Base-by-base conservation (phyloP, 345 rosid genomes). In the Lepidium aucheri region DNA sequence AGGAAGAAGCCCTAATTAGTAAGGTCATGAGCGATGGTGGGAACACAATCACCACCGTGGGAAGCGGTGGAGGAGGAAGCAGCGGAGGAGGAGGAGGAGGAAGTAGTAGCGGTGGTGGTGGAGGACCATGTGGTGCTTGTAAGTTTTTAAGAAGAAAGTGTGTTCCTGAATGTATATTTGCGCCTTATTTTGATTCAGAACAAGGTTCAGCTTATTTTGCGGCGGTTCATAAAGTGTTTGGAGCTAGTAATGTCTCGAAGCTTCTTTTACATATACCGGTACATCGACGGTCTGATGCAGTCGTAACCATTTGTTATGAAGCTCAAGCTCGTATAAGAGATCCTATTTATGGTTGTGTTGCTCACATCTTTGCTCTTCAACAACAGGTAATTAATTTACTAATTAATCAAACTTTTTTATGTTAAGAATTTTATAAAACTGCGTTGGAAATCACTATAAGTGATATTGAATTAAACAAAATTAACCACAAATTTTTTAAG, bases 231-330 rank as follows among this genome's bases (percentile, higher is more conserved):
- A 86, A 82, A 68, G 88, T 89, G 11, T 89, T 91, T 14, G 98
- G 98, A 5, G 98, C 98, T 0, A 89, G 98, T 67, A 92, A 92
- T 59, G 97, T 84, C n/a, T 84, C 98, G 0, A 89, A 92, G 81
- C 91, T 92, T 46, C 89, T 92, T 16, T 65, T 78, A 18, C 84
- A 76, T 42, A 73, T 86, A 32, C 88, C 91, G 11, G 84, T 81
- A 24, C 86, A 83, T 65, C 82, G 82, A 62, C 67, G 96, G 50
- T 78, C 84, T 4, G 92, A 86, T 63, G 88, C 96, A 13, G 96
- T 84, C 15, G 88, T 86, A 14, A 88, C 92, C 8, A 82, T 88
- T 55, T 88, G 88, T 52, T 88, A 83, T 41, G 96, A 88, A 74
- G 96, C 96, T 65, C 84, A 85, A 55, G 86, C 96, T 34, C 73